phyloP scores from a whole-genome alignment of 495 filamentous ascomycete species.

The Xylaria longipes region DNA sequence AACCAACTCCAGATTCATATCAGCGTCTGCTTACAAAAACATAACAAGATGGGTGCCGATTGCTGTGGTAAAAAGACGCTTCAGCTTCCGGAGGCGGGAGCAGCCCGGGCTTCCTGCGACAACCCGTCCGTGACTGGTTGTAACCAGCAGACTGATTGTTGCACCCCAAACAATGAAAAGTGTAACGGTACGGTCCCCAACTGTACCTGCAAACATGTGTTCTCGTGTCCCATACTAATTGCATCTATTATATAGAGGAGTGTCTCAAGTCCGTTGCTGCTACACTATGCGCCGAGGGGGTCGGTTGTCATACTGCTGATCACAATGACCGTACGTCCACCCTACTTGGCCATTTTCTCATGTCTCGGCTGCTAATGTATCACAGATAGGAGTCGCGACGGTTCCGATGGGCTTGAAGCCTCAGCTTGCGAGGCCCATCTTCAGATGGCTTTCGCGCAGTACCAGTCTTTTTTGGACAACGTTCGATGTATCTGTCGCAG shows the following conservation, averaged over 20 bases:
- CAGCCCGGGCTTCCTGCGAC: background rate
- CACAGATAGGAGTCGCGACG: background rate
- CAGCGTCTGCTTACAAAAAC: background rate
- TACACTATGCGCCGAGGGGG: slow-evolving; percentile 15
- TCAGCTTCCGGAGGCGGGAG: background rate
- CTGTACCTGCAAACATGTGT: background rate
- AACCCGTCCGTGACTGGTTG: background rate
- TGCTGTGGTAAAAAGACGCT: slow-evolving; percentile 18
- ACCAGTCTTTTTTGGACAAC: slow-evolving; percentile 21
- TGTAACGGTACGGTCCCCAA: slow-evolving; percentile 7
- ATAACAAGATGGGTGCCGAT: slow-evolving; percentile 18
- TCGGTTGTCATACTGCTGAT: slow-evolving; percentile 7
- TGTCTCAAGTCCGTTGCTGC: slow-evolving; percentile 14
- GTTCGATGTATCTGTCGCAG: slow-evolving; percentile 24
- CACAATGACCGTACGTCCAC: background rate
- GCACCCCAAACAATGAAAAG: slow-evolving; percentile 19
- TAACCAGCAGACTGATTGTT: background rate
- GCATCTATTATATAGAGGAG: background rate
- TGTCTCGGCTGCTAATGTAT: background rate
- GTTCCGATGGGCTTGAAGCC: background rate
- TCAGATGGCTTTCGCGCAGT: slow-evolving; percentile 20
- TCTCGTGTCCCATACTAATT: background rate
- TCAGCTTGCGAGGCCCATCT: slow-evolving; percentile 23
- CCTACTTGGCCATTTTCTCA: background rate
- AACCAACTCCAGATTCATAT: background rate